Evolutionary conservation across 2,329 filamentous ascomycete species (phyloP).

Genomic region (Colletotrichum tanaceti): DNA sequence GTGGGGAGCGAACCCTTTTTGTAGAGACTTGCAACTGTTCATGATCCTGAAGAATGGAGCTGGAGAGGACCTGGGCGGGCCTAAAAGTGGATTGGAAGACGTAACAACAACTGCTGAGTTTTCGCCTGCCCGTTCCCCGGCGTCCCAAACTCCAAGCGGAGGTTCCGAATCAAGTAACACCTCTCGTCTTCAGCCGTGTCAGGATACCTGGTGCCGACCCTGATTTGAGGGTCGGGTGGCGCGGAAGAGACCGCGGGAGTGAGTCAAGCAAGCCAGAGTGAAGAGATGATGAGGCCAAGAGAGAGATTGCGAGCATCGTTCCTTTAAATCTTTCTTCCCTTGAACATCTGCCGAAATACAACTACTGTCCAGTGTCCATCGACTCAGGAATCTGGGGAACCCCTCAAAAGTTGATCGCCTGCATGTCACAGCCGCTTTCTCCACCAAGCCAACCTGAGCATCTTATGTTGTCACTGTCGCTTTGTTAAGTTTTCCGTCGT

Average conservation of each 20-base stretch:
- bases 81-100: constrained; percentile 40
- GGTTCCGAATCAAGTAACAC: constrained; percentile 34
- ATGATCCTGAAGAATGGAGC: neutral
- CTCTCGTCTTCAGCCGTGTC: constrained; percentile 22
- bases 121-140: constrained; percentile 16
- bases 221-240: constrained; percentile 14
- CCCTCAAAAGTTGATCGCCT: constrained; percentile 32
- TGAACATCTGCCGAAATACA: constrained; percentile 19
- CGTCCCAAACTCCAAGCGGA: constrained; percentile 30
- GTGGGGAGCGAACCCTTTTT: neutral
- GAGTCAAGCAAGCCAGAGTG: constrained; percentile 24
- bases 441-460: constrained; percentile 31
- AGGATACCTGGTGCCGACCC: constrained; percentile 18
- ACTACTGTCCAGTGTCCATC: constrained; percentile 16
- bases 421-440: constrained; percentile 27
- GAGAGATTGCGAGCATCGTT: neutral
- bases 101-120: constrained; percentile 41
- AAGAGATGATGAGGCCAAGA: neutral
- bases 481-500: constrained; percentile 3
- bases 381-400: constrained; percentile 35
- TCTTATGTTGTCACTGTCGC: neutral
- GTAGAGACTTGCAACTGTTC: neutral
- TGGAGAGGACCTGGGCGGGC: constrained; percentile 22
- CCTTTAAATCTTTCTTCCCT: constrained; percentile 9
- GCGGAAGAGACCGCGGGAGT: constrained; percentile 18